A percentile compares a stretch with the other conserved stretches of the same genome.
Evolutionary conservation across 768 basidiomycete species (phyloP).

Genomic region (Hirschioporus abietinus): DNA sequence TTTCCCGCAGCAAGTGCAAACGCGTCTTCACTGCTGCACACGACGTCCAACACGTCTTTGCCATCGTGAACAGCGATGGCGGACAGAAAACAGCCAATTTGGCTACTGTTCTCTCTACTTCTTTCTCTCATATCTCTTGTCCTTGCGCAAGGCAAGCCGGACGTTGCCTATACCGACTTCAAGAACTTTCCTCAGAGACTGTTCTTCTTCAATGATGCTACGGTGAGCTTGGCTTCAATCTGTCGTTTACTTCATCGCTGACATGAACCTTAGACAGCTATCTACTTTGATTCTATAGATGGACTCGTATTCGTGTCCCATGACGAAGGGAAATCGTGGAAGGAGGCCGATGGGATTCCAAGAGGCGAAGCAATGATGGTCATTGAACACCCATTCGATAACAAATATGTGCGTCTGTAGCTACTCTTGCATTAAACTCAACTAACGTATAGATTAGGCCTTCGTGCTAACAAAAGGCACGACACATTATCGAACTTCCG

Average conservation of each 20-base stretch:
- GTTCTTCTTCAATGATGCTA: conserved; percentile 91
- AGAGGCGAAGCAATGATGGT: conserved; percentile 61
- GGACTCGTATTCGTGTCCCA: conserved; percentile 72
- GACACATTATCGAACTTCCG: conserved; percentile 82
- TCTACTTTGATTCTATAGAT: conserved; percentile 73
- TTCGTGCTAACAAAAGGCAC: conserved; percentile 75
- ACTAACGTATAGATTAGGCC: conserved; percentile 44
- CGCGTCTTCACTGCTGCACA: background rate
- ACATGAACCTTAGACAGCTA: conserved; percentile 41
- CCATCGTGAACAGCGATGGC: background rate
- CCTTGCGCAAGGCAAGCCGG: conserved; percentile 38
- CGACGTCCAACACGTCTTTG: background rate
- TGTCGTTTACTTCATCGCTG: background rate
- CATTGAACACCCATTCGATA: conserved; percentile 84
- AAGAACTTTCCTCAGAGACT: conserved; percentile 67
- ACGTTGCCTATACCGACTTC: conserved; percentile 49
- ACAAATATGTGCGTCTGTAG: conserved; percentile 48
- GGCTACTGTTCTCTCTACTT: background rate
- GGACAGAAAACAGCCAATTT: background rate
- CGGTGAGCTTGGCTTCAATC: conserved; percentile 46
- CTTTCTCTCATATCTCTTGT: background rate
- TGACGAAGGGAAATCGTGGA: conserved; percentile 83
- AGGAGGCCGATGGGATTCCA: conserved; percentile 42
- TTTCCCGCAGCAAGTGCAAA: background rate
- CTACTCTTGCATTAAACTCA: conserved; percentile 3